These are phyloP conservation scores for Umbelopsis sp. DNA, from an alignment of 192 early-diverging fungal species.

Conservation along the genomic window DNA sequence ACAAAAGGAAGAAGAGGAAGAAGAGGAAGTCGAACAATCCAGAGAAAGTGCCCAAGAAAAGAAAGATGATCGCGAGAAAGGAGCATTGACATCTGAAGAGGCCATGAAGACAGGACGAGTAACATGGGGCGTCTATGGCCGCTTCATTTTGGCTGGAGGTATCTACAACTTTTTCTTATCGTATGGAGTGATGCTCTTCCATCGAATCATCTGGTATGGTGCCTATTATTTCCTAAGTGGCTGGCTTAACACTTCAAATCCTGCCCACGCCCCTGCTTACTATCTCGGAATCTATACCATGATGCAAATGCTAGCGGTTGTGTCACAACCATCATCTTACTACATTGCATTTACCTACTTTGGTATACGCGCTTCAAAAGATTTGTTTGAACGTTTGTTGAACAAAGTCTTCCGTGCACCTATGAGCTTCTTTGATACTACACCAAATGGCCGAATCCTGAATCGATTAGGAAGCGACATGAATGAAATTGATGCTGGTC, in stretches of 20 bases:
- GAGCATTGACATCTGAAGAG: conserved; percentile 18
- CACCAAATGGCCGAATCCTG: conserved; percentile 69
- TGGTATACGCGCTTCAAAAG: conserved; percentile 61
- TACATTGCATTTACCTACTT: conserved; percentile 6
- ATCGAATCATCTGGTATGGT: conserved; percentile 18
- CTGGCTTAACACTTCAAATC: conserved; percentile 14
- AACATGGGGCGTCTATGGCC: conserved; percentile 16
- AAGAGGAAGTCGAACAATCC: background rate
- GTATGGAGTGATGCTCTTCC: background rate
- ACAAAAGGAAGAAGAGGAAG: background rate
- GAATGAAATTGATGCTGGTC: conserved; percentile 39
- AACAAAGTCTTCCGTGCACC: conserved; percentile 70
- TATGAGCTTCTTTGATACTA: conserved; percentile 70
- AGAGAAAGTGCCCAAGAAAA: background rate
- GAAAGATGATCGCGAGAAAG: background rate
- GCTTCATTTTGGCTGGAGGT: conserved; percentile 3
- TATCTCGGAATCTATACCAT: conserved; percentile 26
- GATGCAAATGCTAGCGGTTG: conserved; percentile 10
- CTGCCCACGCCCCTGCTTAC: background rate
- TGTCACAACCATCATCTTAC: background rate
- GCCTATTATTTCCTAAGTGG: conserved; percentile 16
- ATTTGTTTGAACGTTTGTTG: conserved; percentile 66
- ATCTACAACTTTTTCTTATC: conserved; percentile 10
- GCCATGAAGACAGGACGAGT: conserved; percentile 10
- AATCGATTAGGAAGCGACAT: conserved; percentile 62